These are phyloP conservation scores for Candida tropicalis DNA, from an alignment of 1,139 yeast species.

Conservation along the genomic window DNA sequence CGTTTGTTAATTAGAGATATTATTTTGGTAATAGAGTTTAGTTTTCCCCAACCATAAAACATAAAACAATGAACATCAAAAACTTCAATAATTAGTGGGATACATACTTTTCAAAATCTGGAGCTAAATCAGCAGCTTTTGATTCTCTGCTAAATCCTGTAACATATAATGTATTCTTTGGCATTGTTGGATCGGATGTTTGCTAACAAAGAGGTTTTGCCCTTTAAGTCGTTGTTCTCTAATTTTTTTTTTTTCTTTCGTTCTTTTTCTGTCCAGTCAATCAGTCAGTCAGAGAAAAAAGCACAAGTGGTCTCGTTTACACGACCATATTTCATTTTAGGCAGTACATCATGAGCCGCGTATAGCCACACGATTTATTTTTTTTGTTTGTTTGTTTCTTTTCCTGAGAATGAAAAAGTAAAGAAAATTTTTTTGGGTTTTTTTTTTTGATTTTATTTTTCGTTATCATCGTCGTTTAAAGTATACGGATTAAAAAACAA, in stretches of 20 bases:
- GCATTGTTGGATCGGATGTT: slow-evolving; percentile 32
- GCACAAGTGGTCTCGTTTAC: too few relatives aligned
- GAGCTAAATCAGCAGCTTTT: slow-evolving; percentile 67
- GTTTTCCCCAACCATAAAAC: slow-evolving; percentile 3
- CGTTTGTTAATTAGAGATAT: slow-evolving; percentile 2
- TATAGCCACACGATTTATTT: too few relatives aligned
- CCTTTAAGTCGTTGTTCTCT: not conserved
- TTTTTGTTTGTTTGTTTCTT: too few relatives aligned
- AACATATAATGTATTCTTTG: slow-evolving; percentile 60
- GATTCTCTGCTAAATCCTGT: slow-evolving; percentile 64
- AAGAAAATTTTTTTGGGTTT: too few relatives aligned
- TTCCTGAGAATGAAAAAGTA: too few relatives aligned
- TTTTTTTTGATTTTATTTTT: too few relatives aligned
- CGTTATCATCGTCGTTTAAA: too few relatives aligned
- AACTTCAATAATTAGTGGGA: slow-evolving; percentile 7
- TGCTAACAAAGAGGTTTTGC: not conserved
- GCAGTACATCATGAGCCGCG: too few relatives aligned
- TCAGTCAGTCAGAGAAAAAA: too few relatives aligned
- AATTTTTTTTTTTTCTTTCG: not conserved
- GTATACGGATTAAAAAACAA: too few relatives aligned
- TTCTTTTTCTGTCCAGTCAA: not conserved
- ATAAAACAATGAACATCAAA: slow-evolving; percentile 6
- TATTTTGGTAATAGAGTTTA: slow-evolving; percentile 2
- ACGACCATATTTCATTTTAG: too few relatives aligned
- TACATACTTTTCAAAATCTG: slow-evolving; percentile 69